These are phyloP conservation scores for Gracilaria domingensis DNA, from an alignment of 23 red algal species.

Conservation along the genomic window DNA sequence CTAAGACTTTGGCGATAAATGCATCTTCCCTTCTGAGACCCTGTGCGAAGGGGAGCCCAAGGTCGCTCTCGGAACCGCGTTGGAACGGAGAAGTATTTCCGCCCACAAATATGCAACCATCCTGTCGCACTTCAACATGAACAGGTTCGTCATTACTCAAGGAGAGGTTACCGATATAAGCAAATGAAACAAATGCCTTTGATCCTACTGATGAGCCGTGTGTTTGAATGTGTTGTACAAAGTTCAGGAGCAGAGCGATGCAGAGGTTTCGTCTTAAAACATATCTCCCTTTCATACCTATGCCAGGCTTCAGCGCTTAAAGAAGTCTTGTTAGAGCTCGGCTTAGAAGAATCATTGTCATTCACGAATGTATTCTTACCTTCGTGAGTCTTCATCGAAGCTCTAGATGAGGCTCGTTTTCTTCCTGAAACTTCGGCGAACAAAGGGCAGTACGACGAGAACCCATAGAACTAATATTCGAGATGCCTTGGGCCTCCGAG, in stretches of 20 bases:
- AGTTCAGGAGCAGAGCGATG: neutral
- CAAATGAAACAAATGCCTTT: constrained; percentile 22
- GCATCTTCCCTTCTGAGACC: constrained; percentile 42
- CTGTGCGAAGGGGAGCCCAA: constrained; percentile 28
- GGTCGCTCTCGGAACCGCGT: constrained; percentile 46
- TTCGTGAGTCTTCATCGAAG: neutral
- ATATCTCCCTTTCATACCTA: neutral
- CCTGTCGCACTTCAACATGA: constrained; percentile 7
- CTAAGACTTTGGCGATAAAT: constrained; percentile 48
- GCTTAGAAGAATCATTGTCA: neutral
- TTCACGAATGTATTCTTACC: neutral
- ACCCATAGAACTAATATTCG: too few species aligned
- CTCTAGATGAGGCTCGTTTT: neutral
- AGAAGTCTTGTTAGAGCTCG: too few species aligned
- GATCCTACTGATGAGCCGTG: neutral
- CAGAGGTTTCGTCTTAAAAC: neutral
- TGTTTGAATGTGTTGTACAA: neutral
- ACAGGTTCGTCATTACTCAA: constrained; percentile 61
- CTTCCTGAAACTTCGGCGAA: neutral
- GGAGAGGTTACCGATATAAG: constrained; percentile 26
- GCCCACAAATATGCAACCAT: constrained; percentile 36
- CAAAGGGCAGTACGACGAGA: too few species aligned
- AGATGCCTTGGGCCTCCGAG: too few species aligned
- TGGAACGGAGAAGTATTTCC: constrained; percentile 60
- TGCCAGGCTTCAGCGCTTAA: too few species aligned